Evolutionary conservation across 75 land plant genomes (phyloP), one percentile per base, ranked within the genome.

Genomic region (Azolla pinnata): DNA sequence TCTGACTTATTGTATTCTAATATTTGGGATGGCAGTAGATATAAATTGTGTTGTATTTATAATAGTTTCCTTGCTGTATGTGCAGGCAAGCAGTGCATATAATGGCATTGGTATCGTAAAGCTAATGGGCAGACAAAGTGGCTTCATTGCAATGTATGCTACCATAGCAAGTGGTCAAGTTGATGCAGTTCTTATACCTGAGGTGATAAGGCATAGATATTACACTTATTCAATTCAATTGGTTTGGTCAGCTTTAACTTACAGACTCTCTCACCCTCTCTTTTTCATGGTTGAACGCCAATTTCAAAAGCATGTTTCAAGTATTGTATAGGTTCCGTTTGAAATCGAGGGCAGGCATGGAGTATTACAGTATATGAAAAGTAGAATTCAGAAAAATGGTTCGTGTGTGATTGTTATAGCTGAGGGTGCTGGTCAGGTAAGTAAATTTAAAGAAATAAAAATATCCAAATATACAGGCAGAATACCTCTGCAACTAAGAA

Each of bases 391-490:
- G 54, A 77, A 81, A 33, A 83, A 90, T 57, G 91, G 97, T 33
- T 79, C 79, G 12, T 87, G 83, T 64, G 88, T 95, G 10, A 54
- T 95, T 26, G 83, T 87, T 80, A 74, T 95, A 18, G 99, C 99
- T 24, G 99, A 95, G 71, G 99, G 99, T 42, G 99, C 97, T 56
- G 99, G 99, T n/a, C 99, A 95, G 78, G 99, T 89, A 28, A 68
- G 74, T 40, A n/a, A n/a, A n/a, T n/a, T n/a, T n/a, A n/a, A n/a
- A n/a, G n/a, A n/a, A n/a, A n/a, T n/a, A n/a, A n/a, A n/a, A n/a
- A n/a, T n/a, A n/a, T n/a, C n/a, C n/a, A n/a, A n/a, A n/a, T n/a
- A n/a, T n/a, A n/a, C n/a, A n/a, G n/a, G n/a, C n/a, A n/a, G n/a
- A n/a, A n/a, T n/a, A n/a, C n/a, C n/a, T n/a, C n/a, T 18, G 57